These are phyloP conservation scores for Ascosphaera pollenicola DNA, from an alignment of 2,329 filamentous ascomycete genomes.

Conservation along the genomic window DNA sequence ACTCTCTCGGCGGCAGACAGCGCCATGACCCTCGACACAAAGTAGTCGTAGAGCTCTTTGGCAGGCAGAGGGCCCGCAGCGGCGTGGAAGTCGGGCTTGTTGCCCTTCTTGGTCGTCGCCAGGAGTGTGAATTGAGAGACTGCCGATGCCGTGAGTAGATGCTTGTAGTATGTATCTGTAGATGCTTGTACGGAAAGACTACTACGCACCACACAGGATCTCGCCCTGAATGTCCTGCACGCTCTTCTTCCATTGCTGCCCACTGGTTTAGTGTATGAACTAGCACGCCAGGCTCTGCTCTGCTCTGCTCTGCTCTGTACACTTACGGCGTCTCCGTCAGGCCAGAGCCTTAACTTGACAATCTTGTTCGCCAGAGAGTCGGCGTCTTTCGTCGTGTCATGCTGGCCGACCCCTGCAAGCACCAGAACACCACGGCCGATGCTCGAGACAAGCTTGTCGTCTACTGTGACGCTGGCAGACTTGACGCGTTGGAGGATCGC, in stretches of 20 bases:
- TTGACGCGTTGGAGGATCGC: conserved; percentile 85
- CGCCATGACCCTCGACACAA: conserved; percentile 53
- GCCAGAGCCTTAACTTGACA: conserved; percentile 78
- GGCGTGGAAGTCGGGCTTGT: conserved; percentile 84
- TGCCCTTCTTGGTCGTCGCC: conserved; percentile 85
- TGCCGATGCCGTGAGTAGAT: conserved; percentile 16
- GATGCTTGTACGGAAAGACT: conserved; percentile 1
- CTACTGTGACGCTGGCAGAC: conserved; percentile 87
- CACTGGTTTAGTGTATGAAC: conserved; percentile 3
- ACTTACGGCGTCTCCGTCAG: conserved; percentile 49
- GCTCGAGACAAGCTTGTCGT: conserved; percentile 69
- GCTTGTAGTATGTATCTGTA: conserved; percentile 1
- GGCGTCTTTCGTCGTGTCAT: conserved; percentile 74
- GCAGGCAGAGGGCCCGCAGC: conserved; percentile 62
- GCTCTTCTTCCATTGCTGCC: conserved; percentile 60
- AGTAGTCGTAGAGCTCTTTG: conserved; percentile 60
- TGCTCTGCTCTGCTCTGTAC: conserved; percentile 19
- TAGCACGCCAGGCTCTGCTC: conserved; percentile 1
- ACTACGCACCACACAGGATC: conserved; percentile 61
- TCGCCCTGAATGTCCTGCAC: conserved; percentile 80
- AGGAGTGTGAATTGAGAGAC: conserved; percentile 94
- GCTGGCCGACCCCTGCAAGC: conserved; percentile 73
- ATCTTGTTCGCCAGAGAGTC: conserved; percentile 69
- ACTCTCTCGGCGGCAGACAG: conserved; percentile 54
- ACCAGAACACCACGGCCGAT: conserved; percentile 82